Conservation (phyloP, 2,329 filamentous ascomycete species). For the Fusarium longipes region DNA sequence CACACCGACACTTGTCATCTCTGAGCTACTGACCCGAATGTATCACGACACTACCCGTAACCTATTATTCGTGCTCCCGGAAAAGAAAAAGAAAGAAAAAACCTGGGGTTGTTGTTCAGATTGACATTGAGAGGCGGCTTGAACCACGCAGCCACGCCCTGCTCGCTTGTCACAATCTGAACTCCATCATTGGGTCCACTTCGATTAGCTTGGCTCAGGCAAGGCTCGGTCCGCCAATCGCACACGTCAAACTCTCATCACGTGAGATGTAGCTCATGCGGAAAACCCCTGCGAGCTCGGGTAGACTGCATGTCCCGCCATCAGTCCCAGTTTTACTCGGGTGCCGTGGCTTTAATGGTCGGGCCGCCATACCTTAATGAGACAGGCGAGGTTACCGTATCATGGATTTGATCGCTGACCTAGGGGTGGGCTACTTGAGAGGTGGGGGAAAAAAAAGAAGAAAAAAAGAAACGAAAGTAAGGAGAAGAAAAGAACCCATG, state of each 20-base stretch:
- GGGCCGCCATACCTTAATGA: conserved; percentile 41
- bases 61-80: conserved; percentile 5
- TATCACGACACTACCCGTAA: neutral
- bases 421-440: neutral
- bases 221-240: conserved; percentile 55
- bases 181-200: conserved; percentile 20
- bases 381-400: conserved; percentile 36
- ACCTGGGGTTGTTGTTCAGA: conserved; percentile 39
- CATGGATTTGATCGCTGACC: conserved; percentile 20
- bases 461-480: neutral
- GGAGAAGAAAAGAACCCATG: neutral
- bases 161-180: conserved; percentile 37
- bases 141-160: conserved; percentile 30
- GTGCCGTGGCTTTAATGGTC: conserved; percentile 35
- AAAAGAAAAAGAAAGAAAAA: no score
- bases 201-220: conserved; percentile 45
- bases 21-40: neutral
- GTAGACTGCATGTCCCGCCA: conserved; percentile 50
- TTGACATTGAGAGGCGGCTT: conserved; percentile 26
- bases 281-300: conserved; percentile 48
- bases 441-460: neutral
- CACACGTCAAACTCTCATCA: conserved; percentile 51
- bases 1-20: conserved; percentile 37
- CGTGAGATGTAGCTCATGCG: conserved; percentile 52
- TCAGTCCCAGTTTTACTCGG: conserved; percentile 47